Base-by-base conservation (phyloP, 2,329 filamentous ascomycete species). In the Tympanopsis confertula region DNA sequence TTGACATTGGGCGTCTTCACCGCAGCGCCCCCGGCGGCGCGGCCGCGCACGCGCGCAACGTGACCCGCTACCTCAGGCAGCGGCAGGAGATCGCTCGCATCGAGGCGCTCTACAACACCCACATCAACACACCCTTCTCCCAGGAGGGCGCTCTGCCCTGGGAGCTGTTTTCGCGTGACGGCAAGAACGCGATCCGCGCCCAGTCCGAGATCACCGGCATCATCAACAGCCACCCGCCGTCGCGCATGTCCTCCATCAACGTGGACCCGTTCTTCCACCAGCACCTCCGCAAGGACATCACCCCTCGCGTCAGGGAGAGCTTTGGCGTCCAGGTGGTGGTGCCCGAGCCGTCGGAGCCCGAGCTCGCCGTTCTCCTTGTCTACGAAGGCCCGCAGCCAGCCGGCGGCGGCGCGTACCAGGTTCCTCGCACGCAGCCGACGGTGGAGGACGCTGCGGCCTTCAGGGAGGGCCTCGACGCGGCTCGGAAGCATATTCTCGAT, bases 91-190 rank as follows among this genome's bases (percentile, higher is more conserved):
- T 96, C 49, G 76, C 85, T 48, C 78, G 86, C 37, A 69, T 98
- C 13, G 87, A 95, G 64, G 75, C 73, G 42, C 62, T 74, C 35
- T 85, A 94, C 58, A 74, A 83, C 51, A 81, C 87, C n/a, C 84
- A 86, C 56, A 93, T 96, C 55, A 84, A 89, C 49, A 79, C 87
- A 2, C 85, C 86, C 1, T 73, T 71, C 44, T 71, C 74, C 3
- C 68, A 73, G 36, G 77, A 85, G 33, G 79, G 79, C 24, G 77
- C 77, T 10, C 74, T 83, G 33, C 79, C 80, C 0, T 94, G 88
- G 86, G 82, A 94, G 55, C 73, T 96, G 39, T 94, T 88, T 59
- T 85, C 86, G 5, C 74, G 82, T 26, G 84, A 94, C 50, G 79
- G 81, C 45, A 93, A 91, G 67, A 93, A 87, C 53, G 73, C 74